Evolutionary conservation across 2,329 filamentous ascomycete species (phyloP), one percentile per base, ranked within the genome.

Genomic region (Pyrenochaeta sp.): DNA sequence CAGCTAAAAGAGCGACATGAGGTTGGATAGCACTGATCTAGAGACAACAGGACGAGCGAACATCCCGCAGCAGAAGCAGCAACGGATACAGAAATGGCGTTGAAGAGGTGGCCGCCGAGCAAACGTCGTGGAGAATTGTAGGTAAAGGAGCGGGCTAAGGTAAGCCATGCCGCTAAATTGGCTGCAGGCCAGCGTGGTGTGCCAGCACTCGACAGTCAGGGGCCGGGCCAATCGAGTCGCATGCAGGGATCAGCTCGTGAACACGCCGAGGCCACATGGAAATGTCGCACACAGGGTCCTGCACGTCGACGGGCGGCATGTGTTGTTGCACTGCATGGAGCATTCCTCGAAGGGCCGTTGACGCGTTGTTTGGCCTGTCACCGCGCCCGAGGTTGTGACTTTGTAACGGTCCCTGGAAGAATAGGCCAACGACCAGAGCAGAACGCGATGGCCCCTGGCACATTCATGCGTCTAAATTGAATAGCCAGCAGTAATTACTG

Each of bases 1-100:
- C 52, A 66, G 65, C 72, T 75, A 77, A 76, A 75, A 65, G 75
- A 77, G 73, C 66, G 75, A 77, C 75, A 77, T 77, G 58, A 66
- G 64, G 69, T 68, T 61, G 63, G 61, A 65, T 30, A 64, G 68
- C 61, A 68, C 68, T 68, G 71, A 58, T 64, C 58, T 65, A 64
- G 60, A 65, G 68, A 68, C 56, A 50, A 52, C 72, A 67, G 68
- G 66, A 67, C 65, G 61, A 67, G 61, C 63, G 60, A 71, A 63
- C 74, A 76, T 77, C 68, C 69, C 72, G 69, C 60, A 69, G 69
- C 68, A 72, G 67, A 49, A 66, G 52, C 58, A 65, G 58, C 62
- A 63, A 60, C 58, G 61, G 65, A 63, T 58, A 62, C 51, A 64
- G 65, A 60, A 52, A 45, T 43, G 52, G 61, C 65, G 65, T 59